Evolutionary conservation across 768 basidiomycete genomes (phyloP).

Genomic region (Gautieria morchelliformis): DNA sequence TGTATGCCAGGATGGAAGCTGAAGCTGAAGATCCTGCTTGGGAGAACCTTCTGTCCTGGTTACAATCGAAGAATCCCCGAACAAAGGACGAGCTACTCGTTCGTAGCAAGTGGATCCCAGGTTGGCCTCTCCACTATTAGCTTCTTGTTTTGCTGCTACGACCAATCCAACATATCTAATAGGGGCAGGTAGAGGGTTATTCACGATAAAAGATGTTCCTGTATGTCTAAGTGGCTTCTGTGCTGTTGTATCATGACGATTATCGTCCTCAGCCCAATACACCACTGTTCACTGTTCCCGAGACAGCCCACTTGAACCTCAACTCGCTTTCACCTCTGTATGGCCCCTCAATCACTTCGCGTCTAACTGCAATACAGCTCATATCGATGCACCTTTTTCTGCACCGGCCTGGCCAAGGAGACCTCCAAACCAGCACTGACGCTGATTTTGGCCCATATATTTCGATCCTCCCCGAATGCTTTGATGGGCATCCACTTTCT

Average conservation of each 20-base stretch:
- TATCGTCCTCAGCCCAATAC: constrained; percentile 15
- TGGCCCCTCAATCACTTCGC: constrained; percentile 22
- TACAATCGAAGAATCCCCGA: constrained; percentile 38
- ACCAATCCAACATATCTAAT: constrained; percentile 6
- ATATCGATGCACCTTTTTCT: constrained; percentile 75
- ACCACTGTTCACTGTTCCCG: constrained; percentile 61
- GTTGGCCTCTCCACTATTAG: constrained; percentile 24
- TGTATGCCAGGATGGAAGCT: not conserved
- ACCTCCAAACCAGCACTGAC: constrained; percentile 36
- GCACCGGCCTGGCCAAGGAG: constrained; percentile 39
- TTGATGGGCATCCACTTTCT: constrained; percentile 74
- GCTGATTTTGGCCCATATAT: constrained; percentile 68
- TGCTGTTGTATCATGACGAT: not conserved
- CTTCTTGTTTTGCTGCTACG: not conserved
- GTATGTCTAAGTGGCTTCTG: constrained; percentile 26
- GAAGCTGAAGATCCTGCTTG: constrained; percentile 22
- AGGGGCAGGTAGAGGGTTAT: constrained; percentile 69
- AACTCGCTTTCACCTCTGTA: constrained; percentile 57
- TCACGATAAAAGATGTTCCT: constrained; percentile 33
- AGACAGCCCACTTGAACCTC: constrained; percentile 60
- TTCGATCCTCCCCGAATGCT: constrained; percentile 61
- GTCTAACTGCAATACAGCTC: constrained; percentile 58
- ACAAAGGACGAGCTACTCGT: constrained; percentile 35
- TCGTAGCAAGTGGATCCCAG: constrained; percentile 40
- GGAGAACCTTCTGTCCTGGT: constrained; percentile 44